phyloP scores from a whole-genome alignment of 139 green algal genomes.

The Chlorella sorokiniana region DNA sequence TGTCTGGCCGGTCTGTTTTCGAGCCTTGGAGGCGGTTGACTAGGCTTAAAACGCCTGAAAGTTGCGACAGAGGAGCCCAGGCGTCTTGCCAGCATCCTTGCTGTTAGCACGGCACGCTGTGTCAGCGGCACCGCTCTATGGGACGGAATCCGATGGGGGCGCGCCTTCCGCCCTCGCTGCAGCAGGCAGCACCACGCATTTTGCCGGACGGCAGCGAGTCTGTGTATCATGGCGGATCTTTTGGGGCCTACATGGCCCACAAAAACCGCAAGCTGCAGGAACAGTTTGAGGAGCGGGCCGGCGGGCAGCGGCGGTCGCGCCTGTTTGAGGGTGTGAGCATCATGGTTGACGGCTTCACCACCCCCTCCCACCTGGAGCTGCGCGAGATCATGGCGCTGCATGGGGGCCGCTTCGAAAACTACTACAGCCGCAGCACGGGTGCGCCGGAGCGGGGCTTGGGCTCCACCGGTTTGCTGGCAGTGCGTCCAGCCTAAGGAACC shows the following conservation, averaged over 20 bases:
- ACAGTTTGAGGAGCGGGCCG: conserved; percentile 58
- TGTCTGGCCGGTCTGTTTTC: neutral
- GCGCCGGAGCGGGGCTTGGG: too few species aligned
- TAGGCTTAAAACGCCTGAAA: too few species aligned
- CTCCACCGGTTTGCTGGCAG: too few species aligned
- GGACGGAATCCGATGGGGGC: conserved; percentile 6
- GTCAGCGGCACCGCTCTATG: neutral
- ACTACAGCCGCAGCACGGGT: conserved; percentile 52
- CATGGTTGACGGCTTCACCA: conserved; percentile 88
- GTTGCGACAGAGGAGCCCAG: too few species aligned
- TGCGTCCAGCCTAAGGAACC: too few species aligned
- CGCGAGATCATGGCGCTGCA: conserved; percentile 91
- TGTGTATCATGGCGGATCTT: conserved; percentile 54
- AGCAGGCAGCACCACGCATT: neutral
- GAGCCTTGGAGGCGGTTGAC: neutral
- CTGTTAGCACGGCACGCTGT: neutral
- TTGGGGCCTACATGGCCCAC: conserved; percentile 55
- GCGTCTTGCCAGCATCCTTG: too few species aligned
- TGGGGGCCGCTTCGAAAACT: conserved; percentile 90
- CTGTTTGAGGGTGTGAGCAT: conserved; percentile 88
- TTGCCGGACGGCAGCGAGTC: conserved; percentile 15
- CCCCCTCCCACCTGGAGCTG: conserved; percentile 80
- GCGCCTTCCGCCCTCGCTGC: neutral
- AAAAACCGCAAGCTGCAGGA: conserved; percentile 76
- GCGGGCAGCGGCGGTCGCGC: conserved; percentile 21